Conservation (phyloP, 208 protist species). For the Lotmaria passim region DNA sequence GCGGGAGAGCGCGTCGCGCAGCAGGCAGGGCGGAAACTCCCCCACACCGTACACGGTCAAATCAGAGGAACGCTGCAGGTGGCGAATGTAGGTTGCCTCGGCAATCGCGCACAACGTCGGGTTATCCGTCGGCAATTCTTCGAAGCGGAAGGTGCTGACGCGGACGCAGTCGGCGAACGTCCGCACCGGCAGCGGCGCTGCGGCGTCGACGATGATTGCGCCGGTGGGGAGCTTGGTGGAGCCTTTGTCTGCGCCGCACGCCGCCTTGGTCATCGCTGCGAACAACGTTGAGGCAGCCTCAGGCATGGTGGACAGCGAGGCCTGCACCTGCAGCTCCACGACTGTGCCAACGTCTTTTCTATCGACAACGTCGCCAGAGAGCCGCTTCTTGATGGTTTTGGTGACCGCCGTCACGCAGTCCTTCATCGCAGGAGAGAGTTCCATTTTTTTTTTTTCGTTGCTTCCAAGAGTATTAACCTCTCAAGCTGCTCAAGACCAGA, state of each 20-base stretch:
- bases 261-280: slow-evolving; percentile 67
- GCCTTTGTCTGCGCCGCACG: slow-evolving; percentile 79
- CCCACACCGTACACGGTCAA: slow-evolving; percentile 51
- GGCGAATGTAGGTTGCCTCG: slow-evolving; percentile 82
- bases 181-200: slow-evolving; percentile 43
- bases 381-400: slow-evolving; percentile 64
- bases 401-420: slow-evolving; percentile 66
- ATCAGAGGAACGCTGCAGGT: slow-evolving; percentile 69
- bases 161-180: slow-evolving; percentile 65
- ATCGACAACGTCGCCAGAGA: slow-evolving; percentile 45
- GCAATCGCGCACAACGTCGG: slow-evolving; percentile 65
- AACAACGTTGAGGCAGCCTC: slow-evolving; percentile 63
- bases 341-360: slow-evolving; percentile 27
- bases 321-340: slow-evolving; percentile 50
- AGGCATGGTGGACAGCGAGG: slow-evolving; percentile 30
- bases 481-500: no score
- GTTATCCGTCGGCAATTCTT: slow-evolving; percentile 72
- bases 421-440: slow-evolving; percentile 44
- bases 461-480: no score
- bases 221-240: slow-evolving; percentile 59
- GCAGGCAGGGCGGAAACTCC: slow-evolving; percentile 76
- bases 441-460: slow-evolving; percentile 19
- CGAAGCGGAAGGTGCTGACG: slow-evolving; percentile 66
- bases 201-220: slow-evolving; percentile 72
- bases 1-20: slow-evolving; percentile 41